phyloP scores from a whole-genome alignment of 1,284 basidiomycete species.

The Cutaneotrichosporon sp. region DNA sequence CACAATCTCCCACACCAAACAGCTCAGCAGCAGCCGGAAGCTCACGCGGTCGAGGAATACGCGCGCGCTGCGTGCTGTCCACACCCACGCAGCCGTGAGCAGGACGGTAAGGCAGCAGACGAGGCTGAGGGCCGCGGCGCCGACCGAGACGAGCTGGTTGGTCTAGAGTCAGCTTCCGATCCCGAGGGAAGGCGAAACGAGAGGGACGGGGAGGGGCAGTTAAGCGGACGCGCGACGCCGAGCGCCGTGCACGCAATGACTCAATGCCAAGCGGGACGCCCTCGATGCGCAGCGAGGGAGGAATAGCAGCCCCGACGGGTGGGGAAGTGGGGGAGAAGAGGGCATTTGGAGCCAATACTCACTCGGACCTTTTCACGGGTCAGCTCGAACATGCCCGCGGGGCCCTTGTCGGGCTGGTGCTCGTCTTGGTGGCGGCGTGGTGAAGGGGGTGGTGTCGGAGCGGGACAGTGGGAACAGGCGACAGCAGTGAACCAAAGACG shows the following conservation, averaged over 20 bases:
- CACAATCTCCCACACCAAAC: constrained; percentile 37
- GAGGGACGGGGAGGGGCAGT: too few species aligned
- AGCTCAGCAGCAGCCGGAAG: constrained; percentile 38
- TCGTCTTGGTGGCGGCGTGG: not conserved
- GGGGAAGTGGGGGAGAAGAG: not conserved
- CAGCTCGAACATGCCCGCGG: constrained; percentile 28
- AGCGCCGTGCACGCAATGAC: too few species aligned
- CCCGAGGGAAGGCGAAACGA: too few species aligned
- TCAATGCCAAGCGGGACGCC: too few species aligned
- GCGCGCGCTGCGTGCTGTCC: constrained; percentile 22
- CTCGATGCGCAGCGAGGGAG: too few species aligned
- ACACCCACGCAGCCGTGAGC: constrained; percentile 21
- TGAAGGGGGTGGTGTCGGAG: not conserved
- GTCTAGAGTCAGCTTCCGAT: constrained; percentile 19
- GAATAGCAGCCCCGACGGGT: not conserved
- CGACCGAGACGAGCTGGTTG: constrained; percentile 23
- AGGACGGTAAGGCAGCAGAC: constrained; percentile 21
- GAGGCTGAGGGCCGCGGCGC: constrained; percentile 24
- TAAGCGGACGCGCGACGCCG: too few species aligned
- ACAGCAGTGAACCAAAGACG: too few species aligned
- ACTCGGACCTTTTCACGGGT: constrained; percentile 63
- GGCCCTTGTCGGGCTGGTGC: constrained; percentile 1
- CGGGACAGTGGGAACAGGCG: too few species aligned
- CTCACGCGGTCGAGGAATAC: constrained; percentile 38
- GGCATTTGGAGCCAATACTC: not conserved